Evolutionary conservation across 495 filamentous ascomycete species (phyloP).

Genomic region (Rostrohypoxylon terebratum): DNA sequence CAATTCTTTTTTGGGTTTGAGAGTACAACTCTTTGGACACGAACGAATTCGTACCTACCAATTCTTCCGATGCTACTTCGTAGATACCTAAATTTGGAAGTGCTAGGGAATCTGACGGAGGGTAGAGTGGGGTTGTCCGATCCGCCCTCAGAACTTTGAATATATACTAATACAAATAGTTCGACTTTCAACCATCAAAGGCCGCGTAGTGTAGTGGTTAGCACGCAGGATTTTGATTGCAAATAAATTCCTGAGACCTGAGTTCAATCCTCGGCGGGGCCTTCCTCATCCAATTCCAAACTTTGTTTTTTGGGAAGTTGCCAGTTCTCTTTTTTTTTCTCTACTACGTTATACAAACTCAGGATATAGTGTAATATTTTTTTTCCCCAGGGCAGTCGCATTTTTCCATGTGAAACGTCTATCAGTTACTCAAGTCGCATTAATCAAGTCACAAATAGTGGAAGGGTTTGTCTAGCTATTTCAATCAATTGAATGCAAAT

Average conservation of each 20-base stretch:
- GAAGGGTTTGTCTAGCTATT: no score
- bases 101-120: neutral
- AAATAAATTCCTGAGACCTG: slow-evolving; percentile 44
- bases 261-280: slow-evolving; percentile 48
- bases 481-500: no score
- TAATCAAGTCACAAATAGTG: neutral
- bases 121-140: neutral
- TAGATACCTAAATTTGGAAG: neutral
- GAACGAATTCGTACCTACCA: no score
- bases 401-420: neutral
- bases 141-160: neutral
- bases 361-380: neutral
- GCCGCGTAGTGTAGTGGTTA: slow-evolving; percentile 49
- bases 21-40: no score
- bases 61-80: no score
- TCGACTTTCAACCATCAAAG: neutral
- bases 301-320: slow-evolving; percentile 6
- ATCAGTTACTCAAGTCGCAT: no score
- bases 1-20: no score
- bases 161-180: slow-evolving; percentile 13
- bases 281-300: slow-evolving; percentile 20
- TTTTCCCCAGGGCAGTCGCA: neutral
- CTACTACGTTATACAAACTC: neutral
- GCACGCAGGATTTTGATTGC: slow-evolving; percentile 46
- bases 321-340: neutral